Conservation (phyloP, 208 protist species). For the Trypanosoma scelopori region DNA sequence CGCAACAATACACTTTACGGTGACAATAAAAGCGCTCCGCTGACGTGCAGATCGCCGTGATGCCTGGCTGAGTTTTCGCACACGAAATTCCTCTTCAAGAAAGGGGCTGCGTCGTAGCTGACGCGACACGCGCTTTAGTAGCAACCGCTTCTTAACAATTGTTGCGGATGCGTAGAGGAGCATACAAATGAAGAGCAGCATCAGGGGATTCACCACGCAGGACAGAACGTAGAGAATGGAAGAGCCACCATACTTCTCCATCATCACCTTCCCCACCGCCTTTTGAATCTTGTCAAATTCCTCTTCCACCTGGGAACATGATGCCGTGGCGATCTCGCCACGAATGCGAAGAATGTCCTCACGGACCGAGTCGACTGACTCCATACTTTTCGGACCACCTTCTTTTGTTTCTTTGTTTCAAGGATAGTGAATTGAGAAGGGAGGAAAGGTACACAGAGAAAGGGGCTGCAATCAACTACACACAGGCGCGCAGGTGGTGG, state of each 20-base stretch:
- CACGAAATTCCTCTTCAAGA: constrained; percentile 9
- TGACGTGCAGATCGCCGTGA: constrained; percentile 16
- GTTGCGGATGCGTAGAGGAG: constrained; percentile 15
- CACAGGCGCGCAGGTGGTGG: no score
- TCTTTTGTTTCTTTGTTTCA: no score
- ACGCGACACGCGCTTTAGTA: neutral
- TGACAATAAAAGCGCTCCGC: constrained; percentile 16
- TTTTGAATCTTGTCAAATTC: constrained; percentile 5
- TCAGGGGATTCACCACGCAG: constrained; percentile 4
- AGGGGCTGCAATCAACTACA: neutral
- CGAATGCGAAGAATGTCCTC: constrained; percentile 20
- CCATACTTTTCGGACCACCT: constrained; percentile 7
- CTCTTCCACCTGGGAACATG: neutral
- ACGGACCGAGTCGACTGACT: constrained; percentile 3
- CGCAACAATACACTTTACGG: constrained; percentile 27
- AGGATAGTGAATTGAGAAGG: neutral
- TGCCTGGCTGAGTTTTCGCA: constrained; percentile 20
- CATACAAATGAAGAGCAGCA: neutral
- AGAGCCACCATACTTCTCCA: constrained; percentile 8
- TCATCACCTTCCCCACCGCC: neutral
- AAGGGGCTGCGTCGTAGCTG: constrained; percentile 4
- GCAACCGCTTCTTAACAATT: constrained; percentile 7
- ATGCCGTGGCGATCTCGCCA: constrained; percentile 1
- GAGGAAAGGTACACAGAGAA: neutral
- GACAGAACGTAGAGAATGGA: constrained; percentile 16